phyloP scores from a whole-genome alignment of 345 rosid species.

The Hevea brasiliensis region DNA sequence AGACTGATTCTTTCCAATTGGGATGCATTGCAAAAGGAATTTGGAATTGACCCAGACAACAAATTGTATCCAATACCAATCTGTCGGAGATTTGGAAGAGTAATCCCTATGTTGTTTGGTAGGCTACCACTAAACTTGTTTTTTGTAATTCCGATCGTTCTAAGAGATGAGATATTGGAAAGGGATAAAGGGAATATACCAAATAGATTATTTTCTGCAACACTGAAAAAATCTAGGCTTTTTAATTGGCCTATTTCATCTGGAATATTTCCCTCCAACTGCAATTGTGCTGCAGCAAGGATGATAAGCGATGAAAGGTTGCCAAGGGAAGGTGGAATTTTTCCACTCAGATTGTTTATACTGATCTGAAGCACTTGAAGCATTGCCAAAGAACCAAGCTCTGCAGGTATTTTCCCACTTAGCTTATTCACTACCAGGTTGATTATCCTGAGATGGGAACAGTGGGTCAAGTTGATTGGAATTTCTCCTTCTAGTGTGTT shows the following conservation, averaged over 20 bases:
- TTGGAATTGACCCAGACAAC: no score
- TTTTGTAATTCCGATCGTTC: no score
- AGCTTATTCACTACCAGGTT: neutral
- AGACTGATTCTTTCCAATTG: neutral
- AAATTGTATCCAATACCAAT: no score
- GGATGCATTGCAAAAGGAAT: no score
- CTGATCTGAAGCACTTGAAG: slow-evolving; percentile 10
- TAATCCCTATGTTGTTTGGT: no score
- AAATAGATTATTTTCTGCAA: neutral
- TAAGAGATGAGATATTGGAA: no score
- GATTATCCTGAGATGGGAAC: slow-evolving; percentile 3
- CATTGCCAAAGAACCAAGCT: slow-evolving; percentile 18
- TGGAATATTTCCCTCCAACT: slow-evolving; percentile 18
- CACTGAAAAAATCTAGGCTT: neutral
- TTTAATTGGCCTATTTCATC: neutral
- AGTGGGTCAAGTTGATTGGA: slow-evolving; percentile 2
- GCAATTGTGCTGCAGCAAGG: neutral
- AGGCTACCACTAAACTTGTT: no score
- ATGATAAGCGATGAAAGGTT: neutral
- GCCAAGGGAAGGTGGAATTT: no score
- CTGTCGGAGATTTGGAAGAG: no score
- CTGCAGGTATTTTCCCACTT: slow-evolving; percentile 10
- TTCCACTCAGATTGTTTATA: slow-evolving; percentile 20
- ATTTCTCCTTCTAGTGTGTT: slow-evolving; percentile 8
- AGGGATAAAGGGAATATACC: slow-evolving; percentile 25